Evolutionary conservation across 768 basidiomycete genomes (phyloP), one percentile per base, ranked within the genome.

Genomic region (Trametes cubensis): DNA sequence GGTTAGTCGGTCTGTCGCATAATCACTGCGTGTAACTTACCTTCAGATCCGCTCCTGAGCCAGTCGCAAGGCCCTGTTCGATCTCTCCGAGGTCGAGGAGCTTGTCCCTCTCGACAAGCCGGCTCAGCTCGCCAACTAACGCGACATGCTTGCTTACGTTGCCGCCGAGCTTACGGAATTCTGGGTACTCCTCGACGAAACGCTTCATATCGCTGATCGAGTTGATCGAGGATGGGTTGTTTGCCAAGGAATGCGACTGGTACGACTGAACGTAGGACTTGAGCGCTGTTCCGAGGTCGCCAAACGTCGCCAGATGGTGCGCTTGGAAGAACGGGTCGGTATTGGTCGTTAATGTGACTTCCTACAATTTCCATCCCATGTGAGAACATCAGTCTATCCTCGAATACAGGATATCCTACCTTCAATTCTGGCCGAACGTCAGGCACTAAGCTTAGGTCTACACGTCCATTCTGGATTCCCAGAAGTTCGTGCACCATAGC

Each of bases 131-230:
- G 14, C 97, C 96, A 0, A 99, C 97, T 23, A 99, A 77, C 7
- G 96, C 93, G 21, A 98, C 97, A 70, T 98, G 97, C 76, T 98
- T 99, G 78, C 94, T 96, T 30, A 99, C 97, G 73, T 99, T 99
- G 10, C 95, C 95, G 1, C 97, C 95, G 30, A 99, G 81, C 72
- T 95, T 95, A 67, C 89, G 83, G 71, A 98, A 98, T 74, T 99
- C 97, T 1, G 97, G 97, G 75, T 96, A 99, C 69, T 98, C 95
- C 73, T 99, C 97, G 2, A 99, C 92, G 68, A 96, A 96, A 10
- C 83, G 86, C 74, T 98, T 98, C 97, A 99, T 99, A 67, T 99
- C 97, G 5, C 81, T 76, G 60, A 98, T 94, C 0, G 96, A 98
- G 70, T 95, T 95, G 64, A 99, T 96, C 23, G 89, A 80, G 1